phyloP scores from a whole-genome alignment of 306 rosid species.

The Prunus salicina region DNA sequence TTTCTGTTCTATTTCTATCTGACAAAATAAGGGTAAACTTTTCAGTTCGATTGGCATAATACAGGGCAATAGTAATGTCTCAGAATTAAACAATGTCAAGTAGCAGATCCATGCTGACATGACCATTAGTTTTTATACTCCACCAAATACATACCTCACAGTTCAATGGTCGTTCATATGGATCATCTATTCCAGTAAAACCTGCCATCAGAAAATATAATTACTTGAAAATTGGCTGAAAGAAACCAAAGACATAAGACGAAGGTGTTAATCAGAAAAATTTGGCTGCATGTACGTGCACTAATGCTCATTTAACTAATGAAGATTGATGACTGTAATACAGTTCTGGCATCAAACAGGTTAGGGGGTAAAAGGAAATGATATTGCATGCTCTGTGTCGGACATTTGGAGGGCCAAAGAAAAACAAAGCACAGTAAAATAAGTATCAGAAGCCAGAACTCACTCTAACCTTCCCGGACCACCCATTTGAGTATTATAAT shows the following conservation, averaged over 20 bases:
- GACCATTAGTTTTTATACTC: background rate
- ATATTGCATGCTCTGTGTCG: no score
- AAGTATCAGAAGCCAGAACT: background rate
- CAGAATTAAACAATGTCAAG: background rate
- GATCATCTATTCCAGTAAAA: constrained; percentile 87
- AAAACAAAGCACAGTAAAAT: no score
- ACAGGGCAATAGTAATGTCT: background rate
- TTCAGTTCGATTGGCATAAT: constrained; percentile 11
- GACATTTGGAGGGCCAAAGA: no score
- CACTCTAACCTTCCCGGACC: background rate
- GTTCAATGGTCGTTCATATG: constrained; percentile 74
- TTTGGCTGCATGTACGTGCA: background rate
- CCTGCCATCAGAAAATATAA: constrained; percentile 36
- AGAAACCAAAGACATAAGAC: background rate
- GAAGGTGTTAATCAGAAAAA: background rate
- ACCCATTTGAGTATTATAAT: background rate
- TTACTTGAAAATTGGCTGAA: background rate
- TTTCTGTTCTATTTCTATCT: constrained; percentile 58
- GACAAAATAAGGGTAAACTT: constrained; percentile 18
- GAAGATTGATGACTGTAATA: background rate
- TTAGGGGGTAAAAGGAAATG: no score
- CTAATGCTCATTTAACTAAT: background rate
- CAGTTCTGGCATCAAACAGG: background rate
- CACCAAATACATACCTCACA: constrained; percentile 58
- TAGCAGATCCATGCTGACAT: background rate